Evolutionary conservation across 495 filamentous ascomycete genomes (phyloP), one percentile per base, ranked within the genome.

Genomic region (Aspergillus sparsus): DNA sequence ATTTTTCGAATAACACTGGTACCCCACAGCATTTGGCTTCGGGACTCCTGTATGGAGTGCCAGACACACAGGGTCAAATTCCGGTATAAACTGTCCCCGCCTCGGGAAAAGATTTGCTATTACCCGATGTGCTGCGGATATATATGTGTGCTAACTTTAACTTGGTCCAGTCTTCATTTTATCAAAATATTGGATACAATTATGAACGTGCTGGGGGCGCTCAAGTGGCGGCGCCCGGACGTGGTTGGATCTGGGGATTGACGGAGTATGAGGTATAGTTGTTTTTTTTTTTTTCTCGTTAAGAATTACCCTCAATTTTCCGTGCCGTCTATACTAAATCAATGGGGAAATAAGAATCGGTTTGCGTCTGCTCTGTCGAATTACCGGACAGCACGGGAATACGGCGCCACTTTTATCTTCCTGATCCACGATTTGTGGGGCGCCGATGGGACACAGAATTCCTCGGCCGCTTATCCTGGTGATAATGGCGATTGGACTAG

Each of bases 181-280:
- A 46, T 16, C 42, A 46, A 7, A 16, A 46, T 46, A 46, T 46
- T 16, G 42, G 42, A 16, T 46, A 46, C 42, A 46, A 46, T 16
- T 46, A 46, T 16, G 42, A 46, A 8, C n/a, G 42, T 5, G 42
- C 42, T 7, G 42, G 42, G n/a, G 42, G 42, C 1, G 42, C 42
- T 16, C 42, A 46, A 8, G 42, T 46, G 15, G 42, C 42, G 7
- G 42, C 42, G 2, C 42, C 42, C 15, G 42, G 42, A 5, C 42
- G 42, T 46, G 42, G 42, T 16, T 46, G 42, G 42, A 46, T 46
- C 13, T 46, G 42, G 42, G 42, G 42, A 0, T 16, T 46, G 3
- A 46, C 42, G 7, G 42, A 46, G 42, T 46, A 46, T 16, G 3
- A 46, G 7, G 42, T 46, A 46, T 0, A 16, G 7, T 27, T 27